These are phyloP conservation scores for Xylariaceae sp. DNA, from an alignment of 2,329 filamentous ascomycete genomes.

Conservation along the genomic window DNA sequence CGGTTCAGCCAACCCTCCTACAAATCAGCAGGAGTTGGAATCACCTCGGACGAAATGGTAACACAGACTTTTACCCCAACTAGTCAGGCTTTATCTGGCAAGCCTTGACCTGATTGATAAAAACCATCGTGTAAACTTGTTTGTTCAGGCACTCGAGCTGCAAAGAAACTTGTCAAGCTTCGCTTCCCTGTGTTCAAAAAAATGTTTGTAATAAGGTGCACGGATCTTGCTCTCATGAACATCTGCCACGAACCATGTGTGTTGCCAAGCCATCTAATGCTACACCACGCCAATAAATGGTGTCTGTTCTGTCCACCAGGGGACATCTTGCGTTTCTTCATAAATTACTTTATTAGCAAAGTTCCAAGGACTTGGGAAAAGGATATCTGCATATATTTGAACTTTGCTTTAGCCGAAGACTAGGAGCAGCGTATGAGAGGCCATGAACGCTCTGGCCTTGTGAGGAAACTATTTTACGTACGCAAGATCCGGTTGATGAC, in stretches of 20 bases:
- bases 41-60: conserved; percentile 29
- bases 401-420: conserved; percentile 55
- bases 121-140: too few relatives aligned
- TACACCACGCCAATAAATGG: conserved; percentile 52
- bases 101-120: too few relatives aligned
- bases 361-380: conserved; percentile 40
- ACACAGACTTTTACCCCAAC: conserved; percentile 34
- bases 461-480: conserved; percentile 50
- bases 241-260: conserved; percentile 50
- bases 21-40: conserved; percentile 28
- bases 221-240: conserved; percentile 58
- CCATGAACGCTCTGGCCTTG: conserved; percentile 40
- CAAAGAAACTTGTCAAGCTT: not conserved
- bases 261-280: conserved; percentile 48
- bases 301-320: conserved; percentile 46
- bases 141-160: not conserved
- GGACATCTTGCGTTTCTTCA: conserved; percentile 36
- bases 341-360: conserved; percentile 38
- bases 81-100: too few relatives aligned
- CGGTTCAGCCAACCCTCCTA: conserved; percentile 42
- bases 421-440: conserved; percentile 46
- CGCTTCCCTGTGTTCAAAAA: not conserved
- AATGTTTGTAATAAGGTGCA: conserved; percentile 33
- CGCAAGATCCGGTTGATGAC: conserved; percentile 45
- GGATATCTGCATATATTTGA: conserved; percentile 51